phyloP scores from a whole-genome alignment of 2,329 filamentous ascomycete species.

The Pseudodiploospora longispora region DNA sequence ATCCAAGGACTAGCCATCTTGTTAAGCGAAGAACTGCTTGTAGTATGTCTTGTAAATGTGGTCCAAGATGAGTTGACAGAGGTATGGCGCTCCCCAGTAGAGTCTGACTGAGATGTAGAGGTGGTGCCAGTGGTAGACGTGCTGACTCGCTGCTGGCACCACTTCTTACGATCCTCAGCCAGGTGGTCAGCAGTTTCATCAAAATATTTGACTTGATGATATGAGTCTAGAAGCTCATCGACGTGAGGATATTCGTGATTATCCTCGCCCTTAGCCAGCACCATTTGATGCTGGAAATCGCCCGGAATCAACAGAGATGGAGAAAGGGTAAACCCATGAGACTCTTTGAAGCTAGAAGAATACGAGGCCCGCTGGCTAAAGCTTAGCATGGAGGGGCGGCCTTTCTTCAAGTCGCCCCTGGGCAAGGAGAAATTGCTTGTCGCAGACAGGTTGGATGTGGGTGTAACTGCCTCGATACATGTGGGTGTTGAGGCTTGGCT shows the following conservation, averaged over 20 bases:
- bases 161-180: constrained; percentile 11
- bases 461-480: constrained; percentile 37
- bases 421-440: constrained; percentile 47
- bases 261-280: constrained; percentile 21
- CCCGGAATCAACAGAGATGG: constrained; percentile 54
- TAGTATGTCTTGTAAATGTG: constrained; percentile 45
- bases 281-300: constrained; percentile 50
- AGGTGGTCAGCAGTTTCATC: constrained; percentile 8
- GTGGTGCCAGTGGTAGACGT: constrained; percentile 47
- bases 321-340: constrained; percentile 50
- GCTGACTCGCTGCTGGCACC: constrained; percentile 39
- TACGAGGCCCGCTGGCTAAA: constrained; percentile 35
- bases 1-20: constrained; percentile 24
- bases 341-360: constrained; percentile 49
- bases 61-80: constrained; percentile 47
- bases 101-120: constrained; percentile 37
- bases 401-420: constrained; percentile 27
- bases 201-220: constrained; percentile 12
- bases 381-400: constrained; percentile 8
- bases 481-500: constrained; percentile 36
- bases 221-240: constrained; percentile 15
- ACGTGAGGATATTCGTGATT: constrained; percentile 25
- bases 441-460: constrained; percentile 25
- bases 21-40: constrained; percentile 40
- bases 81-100: constrained; percentile 42